Percentiles rank a stretch among this genome's conserved stretches.
Evolutionary conservation across 768 basidiomycete genomes (phyloP).

Genomic region (Boletus bicolor): DNA sequence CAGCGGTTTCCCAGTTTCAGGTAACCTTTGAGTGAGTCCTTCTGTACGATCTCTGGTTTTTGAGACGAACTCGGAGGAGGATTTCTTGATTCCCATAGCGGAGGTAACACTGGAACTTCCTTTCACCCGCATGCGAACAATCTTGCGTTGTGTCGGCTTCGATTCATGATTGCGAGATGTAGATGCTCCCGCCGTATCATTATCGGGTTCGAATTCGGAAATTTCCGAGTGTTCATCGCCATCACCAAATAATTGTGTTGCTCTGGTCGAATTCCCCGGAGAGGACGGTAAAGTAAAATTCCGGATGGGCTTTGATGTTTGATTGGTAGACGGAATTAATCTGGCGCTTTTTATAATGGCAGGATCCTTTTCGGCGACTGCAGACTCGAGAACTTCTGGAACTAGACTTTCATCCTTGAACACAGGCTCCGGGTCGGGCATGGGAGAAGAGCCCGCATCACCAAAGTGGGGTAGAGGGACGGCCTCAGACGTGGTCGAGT

Average conservation of each 20-base stretch:
- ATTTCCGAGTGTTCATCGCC: constrained; percentile 32
- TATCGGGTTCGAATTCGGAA: constrained; percentile 28
- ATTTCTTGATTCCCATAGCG: background rate
- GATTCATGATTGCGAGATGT: background rate
- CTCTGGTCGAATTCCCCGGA: background rate
- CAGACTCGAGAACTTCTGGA: background rate
- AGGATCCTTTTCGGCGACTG: background rate
- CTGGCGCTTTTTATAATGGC: background rate
- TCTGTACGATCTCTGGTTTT: background rate
- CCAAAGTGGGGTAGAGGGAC: background rate
- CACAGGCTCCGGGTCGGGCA: background rate
- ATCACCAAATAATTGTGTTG: constrained; percentile 10
- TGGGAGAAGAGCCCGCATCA: background rate
- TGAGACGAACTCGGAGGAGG: background rate
- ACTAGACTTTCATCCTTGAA: background rate
- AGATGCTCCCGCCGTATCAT: background rate
- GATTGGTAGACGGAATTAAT: background rate
- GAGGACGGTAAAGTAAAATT: background rate
- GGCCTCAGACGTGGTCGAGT: constrained; percentile 1
- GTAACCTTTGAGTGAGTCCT: background rate
- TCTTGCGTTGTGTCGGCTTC: background rate
- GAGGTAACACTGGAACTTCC: constrained; percentile 2
- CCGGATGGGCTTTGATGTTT: background rate
- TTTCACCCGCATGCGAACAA: constrained; percentile 10
- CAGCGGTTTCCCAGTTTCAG: background rate